A percentile compares a stretch with the other conserved stretches of the same genome.
Evolutionary conservation across 345 rosid genomes (phyloP).

Genomic region (Syzygium oleosum): DNA sequence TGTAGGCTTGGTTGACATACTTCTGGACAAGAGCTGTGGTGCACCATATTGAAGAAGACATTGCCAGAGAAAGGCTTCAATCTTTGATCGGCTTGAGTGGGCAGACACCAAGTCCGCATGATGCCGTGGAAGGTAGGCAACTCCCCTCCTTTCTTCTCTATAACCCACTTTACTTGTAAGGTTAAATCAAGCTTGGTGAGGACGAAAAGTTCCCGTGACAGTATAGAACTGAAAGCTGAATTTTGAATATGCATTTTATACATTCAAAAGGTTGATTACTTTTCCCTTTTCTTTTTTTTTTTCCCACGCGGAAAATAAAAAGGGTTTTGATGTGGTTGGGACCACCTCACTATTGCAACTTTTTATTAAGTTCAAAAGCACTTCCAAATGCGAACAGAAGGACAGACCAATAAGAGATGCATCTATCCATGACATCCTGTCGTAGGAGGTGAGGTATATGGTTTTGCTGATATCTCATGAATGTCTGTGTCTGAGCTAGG

Average conservation of each 20-base stretch:
- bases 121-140: constrained; percentile 65
- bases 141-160: background rate
- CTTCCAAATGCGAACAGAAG: background rate
- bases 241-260: background rate
- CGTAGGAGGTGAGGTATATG: background rate
- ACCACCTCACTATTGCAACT: background rate
- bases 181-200: background rate
- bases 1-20: constrained; percentile 76
- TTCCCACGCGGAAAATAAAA: background rate
- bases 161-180: background rate
- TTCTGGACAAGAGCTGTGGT: constrained; percentile 77
- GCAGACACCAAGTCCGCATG: constrained; percentile 56
- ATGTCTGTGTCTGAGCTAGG: background rate
- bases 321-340: background rate
- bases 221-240: background rate
- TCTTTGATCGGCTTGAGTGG: constrained; percentile 58
- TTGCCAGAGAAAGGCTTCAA: constrained; percentile 65
- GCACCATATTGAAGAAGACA: constrained; percentile 66
- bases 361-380: background rate
- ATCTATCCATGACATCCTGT: background rate
- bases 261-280: background rate
- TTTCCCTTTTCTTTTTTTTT: background rate
- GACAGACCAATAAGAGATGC: background rate
- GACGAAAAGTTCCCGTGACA: background rate
- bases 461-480: background rate